phyloP scores from a whole-genome alignment of 116 monocot genomes.

The Posidonia oceanica region DNA sequence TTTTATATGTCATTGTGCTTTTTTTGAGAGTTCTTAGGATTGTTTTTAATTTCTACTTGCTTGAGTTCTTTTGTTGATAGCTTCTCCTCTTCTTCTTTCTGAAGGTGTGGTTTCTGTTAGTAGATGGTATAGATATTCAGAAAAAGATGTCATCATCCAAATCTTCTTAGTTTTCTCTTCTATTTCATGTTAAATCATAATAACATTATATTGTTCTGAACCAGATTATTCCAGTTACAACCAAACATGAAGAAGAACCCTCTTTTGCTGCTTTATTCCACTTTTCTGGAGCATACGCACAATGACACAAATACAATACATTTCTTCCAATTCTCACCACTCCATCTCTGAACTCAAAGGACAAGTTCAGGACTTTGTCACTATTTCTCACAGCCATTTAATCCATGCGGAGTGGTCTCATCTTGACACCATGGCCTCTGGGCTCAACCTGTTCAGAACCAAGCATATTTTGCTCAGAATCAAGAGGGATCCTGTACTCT shows the following conservation, averaged over 20 bases:
- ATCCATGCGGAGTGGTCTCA: constrained; percentile 35
- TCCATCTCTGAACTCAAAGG: constrained; percentile 39
- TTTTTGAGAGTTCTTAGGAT: too few species aligned
- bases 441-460: constrained; percentile 39
- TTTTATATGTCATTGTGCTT: too few species aligned
- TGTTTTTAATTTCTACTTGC: too few species aligned
- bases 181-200: too few species aligned
- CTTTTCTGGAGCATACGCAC: background rate
- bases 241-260: background rate
- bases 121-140: too few species aligned
- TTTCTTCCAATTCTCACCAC: constrained; percentile 57
- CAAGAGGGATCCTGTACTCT: constrained; percentile 46
- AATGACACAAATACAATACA: background rate
- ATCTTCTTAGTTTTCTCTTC: too few species aligned
- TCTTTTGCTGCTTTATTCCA: background rate
- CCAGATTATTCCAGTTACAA: too few species aligned
- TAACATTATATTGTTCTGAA: too few species aligned
- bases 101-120: too few species aligned
- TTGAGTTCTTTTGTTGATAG: too few species aligned
- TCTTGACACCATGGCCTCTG: constrained; percentile 25
- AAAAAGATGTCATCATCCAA: too few species aligned
- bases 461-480: constrained; percentile 46
- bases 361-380: constrained; percentile 56
- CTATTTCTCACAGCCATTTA: constrained; percentile 59
- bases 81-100: too few species aligned